A percentile compares a stretch with the other conserved stretches of the same genome.
Conservation (phyloP, 352 stramenopile genomes). For the Paralagenidium karlingii region DNA sequence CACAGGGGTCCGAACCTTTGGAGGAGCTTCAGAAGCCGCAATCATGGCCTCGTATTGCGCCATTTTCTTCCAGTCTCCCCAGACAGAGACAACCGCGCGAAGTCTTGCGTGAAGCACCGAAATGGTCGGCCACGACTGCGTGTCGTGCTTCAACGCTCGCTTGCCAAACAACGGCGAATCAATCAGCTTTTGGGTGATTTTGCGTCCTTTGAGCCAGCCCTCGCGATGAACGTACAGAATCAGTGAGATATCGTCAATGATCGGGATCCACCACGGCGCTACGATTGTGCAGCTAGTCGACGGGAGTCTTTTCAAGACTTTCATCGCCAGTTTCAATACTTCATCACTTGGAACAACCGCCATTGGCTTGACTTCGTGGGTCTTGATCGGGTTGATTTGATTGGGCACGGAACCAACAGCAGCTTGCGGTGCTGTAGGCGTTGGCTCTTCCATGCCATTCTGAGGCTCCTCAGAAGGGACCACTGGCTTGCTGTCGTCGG, state of each 20-base stretch:
- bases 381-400: no score
- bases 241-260: slow-evolving; percentile 63
- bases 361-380: no score
- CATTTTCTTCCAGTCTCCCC: slow-evolving; percentile 7
- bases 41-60: slow-evolving; percentile 1
- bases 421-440: no score
- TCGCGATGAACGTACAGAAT: slow-evolving; percentile 51
- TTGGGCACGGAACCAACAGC: no score
- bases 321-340: no score
- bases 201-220: slow-evolving; percentile 52
- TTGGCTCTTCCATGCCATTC: no score
- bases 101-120: slow-evolving; percentile 34
- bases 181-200: slow-evolving; percentile 21
- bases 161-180: slow-evolving; percentile 41
- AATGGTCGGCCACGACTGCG: slow-evolving; percentile 29
- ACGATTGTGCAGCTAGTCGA: slow-evolving; percentile 14
- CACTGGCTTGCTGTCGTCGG: no score
- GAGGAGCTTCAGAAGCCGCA: no score
- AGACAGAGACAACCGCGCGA: slow-evolving; percentile 32
- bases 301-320: no score
- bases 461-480: no score
- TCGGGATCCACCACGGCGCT: slow-evolving; percentile 61
- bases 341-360: no score
- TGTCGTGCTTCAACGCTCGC: slow-evolving; percentile 14
- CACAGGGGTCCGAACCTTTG: not conserved